Base-by-base conservation (phyloP, 179 eudicot genomes). In the Actinidia arguta region DNA sequence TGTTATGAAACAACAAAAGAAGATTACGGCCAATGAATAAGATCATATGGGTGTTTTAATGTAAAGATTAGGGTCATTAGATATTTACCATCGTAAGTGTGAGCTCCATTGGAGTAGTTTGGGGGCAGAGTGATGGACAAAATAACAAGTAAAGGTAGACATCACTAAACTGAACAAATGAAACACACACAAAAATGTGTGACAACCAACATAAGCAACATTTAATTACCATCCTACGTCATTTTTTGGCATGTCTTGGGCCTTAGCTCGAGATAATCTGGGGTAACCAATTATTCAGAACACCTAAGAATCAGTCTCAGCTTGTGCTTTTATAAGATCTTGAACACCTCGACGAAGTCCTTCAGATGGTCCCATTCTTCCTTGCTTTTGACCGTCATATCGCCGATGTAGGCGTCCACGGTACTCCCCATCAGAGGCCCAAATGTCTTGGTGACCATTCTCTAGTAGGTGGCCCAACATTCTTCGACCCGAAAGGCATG, bases 271-370 rank as follows among this genome's bases (percentile, higher is more conserved):
- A 20, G 89, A 66, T 31, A 83, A 56, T 78, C 85, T 96, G 61
- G 98, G 99, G 81, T 93, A 96, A 73, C 98, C 99, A 64, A 96
- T 92, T 67, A 93, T 84, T 61, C 99, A 92, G 81, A 91, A 85
- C 36, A 95, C 98, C 99, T 98, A 96, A 88, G n/a, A 96, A 95
- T 75, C 98, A 93, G 72, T 91, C 92, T 9, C 99, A n/a, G n/a
- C n/a, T n/a, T n/a, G n/a, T n/a, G n/a, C n/a, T n/a, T n/a, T n/a
- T n/a, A n/a, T n/a, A n/a, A n/a, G n/a, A n/a, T n/a, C n/a, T n/a
- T n/a, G n/a, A n/a, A n/a, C n/a, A n/a, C n/a, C n/a, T n/a, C n/a
- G n/a, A n/a, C n/a, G n/a, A n/a, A n/a, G n/a, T n/a, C n/a, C n/a
- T n/a, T n/a, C n/a, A n/a, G n/a, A n/a, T n/a, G n/a, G n/a, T n/a